phyloP scores from a whole-genome alignment of 2,329 filamentous ascomycete species.

The Cytospora schulzeri region DNA sequence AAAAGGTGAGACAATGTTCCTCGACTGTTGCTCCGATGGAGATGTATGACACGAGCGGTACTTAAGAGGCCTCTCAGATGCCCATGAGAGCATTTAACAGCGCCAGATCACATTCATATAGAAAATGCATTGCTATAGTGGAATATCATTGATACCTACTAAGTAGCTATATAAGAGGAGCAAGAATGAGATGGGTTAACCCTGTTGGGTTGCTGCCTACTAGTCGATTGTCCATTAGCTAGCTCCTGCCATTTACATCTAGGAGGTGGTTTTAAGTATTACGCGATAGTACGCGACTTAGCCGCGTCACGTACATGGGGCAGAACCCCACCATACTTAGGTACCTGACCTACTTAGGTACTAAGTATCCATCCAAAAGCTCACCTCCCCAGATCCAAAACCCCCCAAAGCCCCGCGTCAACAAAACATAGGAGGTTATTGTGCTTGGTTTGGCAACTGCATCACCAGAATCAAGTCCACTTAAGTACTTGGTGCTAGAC shows the following conservation, averaged over 20 bases:
- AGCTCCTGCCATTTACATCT: neutral
- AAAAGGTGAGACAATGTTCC: neutral
- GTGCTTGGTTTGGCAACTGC: slow-evolving; percentile 8
- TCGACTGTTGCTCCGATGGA: neutral
- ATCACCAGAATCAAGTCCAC: slow-evolving; percentile 3
- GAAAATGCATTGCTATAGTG: neutral
- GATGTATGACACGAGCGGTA: neutral
- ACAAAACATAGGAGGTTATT: slow-evolving; percentile 7
- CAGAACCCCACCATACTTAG: slow-evolving; percentile 20
- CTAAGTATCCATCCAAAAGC: slow-evolving; percentile 16
- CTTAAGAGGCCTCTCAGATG: neutral
- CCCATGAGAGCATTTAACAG: neutral
- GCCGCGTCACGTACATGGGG: neutral
- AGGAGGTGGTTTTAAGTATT: neutral
- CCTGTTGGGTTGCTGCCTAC: neutral
- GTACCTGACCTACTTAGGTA: neutral
- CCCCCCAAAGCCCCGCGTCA: slow-evolving; percentile 10
- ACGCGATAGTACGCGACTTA: slow-evolving; percentile 1
- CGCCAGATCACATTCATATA: neutral
- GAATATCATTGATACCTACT: neutral
- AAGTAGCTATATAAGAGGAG: too few species aligned
- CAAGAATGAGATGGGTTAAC: too few species aligned
- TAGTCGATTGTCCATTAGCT: neutral
- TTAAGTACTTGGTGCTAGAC: slow-evolving; percentile 1
- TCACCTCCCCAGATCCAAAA: slow-evolving; percentile 8